Percentiles rank a stretch among this genome's conserved stretches.
Conservation (phyloP, 2,329 filamentous ascomycete species). For the Incumbomyces delicatus region DNA sequence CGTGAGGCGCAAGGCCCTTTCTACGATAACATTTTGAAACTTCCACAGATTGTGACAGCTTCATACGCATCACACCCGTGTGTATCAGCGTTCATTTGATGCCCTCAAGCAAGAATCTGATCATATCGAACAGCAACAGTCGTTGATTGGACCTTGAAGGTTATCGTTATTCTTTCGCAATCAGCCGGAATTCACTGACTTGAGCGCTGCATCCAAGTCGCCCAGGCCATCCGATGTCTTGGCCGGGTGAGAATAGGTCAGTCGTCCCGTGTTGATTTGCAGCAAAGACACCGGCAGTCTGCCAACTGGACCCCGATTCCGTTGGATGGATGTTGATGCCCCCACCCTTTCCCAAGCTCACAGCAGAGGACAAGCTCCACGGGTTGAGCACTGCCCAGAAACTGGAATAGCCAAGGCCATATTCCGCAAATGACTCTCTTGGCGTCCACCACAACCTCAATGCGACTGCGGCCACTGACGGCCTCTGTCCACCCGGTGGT, state of each 20-base stretch:
- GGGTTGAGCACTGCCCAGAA: slow-evolving; percentile 56
- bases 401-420: slow-evolving; percentile 54
- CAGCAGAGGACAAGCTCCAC: slow-evolving; percentile 46
- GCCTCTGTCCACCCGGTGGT: slow-evolving; percentile 50
- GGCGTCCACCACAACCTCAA: slow-evolving; percentile 52
- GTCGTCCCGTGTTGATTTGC: background rate
- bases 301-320: slow-evolving; percentile 22
- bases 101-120: too few relatives aligned
- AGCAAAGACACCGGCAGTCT: slow-evolving; percentile 14
- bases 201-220: slow-evolving; percentile 4
- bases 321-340: slow-evolving; percentile 47
- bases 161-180: too few relatives aligned
- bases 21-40: slow-evolving; percentile 1
- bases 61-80: too few relatives aligned
- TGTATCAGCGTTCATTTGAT: too few relatives aligned
- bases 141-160: too few relatives aligned
- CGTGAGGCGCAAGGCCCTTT: background rate
- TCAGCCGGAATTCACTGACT: background rate
- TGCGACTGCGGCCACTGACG: slow-evolving; percentile 44
- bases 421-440: slow-evolving; percentile 50
- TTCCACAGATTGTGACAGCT: too few relatives aligned
- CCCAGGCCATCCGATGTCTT: slow-evolving; percentile 8
- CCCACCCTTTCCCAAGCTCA: slow-evolving; percentile 50
- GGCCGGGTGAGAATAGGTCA: slow-evolving; percentile 6
- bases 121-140: too few relatives aligned